These are phyloP conservation scores for Filosporella fistucella DNA, from an alignment of 495 filamentous ascomycete genomes.

Conservation along the genomic window DNA sequence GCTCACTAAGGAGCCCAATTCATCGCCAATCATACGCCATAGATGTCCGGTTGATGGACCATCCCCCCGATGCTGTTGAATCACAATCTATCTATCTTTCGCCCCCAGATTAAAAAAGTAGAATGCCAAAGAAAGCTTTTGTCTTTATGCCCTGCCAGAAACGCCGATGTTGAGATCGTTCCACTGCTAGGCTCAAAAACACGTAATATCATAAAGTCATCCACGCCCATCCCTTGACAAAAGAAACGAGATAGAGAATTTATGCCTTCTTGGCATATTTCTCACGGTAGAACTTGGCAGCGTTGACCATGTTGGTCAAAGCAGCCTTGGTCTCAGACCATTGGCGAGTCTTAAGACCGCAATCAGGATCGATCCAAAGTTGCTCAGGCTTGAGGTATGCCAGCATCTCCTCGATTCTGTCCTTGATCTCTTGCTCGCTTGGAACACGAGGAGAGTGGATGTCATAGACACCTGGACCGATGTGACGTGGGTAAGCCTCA, in stretches of 20 bases:
- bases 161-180: conserved; percentile 49
- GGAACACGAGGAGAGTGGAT: conserved; percentile 99
- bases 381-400: conserved; percentile 88
- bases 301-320: conserved; percentile 88
- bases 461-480: conserved; percentile 98
- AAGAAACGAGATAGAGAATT: conserved; percentile 14
- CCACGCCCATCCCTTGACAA: conserved; percentile 8
- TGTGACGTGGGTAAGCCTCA: conserved; percentile 92
- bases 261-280: conserved; percentile 55
- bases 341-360: conserved; percentile 95
- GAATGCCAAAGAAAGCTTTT: conserved; percentile 32
- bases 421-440: conserved; percentile 93
- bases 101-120: conserved; percentile 28
- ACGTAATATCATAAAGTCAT: conserved; percentile 11
- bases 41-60: conserved; percentile 43
- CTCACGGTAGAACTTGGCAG: conserved; percentile 91
- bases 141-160: conserved; percentile 32
- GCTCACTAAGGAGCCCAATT: background rate
- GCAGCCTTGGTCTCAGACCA: conserved; percentile 96
- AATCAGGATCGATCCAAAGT: conserved; percentile 99
- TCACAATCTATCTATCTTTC: conserved; percentile 21
- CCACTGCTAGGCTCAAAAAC: conserved; percentile 27
- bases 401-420: conserved; percentile 95
- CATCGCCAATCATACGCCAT: background rate
- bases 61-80: conserved; percentile 29